Evolutionary conservation across 1,284 basidiomycete genomes (phyloP).

Genomic region (Puccinia novopanici): DNA sequence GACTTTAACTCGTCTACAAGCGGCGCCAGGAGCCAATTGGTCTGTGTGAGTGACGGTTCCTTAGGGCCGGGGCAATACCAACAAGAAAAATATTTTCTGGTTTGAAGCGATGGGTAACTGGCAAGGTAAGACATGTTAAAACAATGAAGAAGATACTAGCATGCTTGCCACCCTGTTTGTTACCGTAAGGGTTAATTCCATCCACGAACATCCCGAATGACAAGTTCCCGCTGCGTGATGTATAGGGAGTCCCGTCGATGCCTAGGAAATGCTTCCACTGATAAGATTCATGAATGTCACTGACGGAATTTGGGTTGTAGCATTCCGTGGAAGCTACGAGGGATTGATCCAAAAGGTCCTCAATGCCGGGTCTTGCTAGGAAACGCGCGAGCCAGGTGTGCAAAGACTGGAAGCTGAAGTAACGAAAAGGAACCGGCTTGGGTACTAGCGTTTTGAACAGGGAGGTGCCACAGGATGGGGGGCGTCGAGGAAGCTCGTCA

Average conservation of each 20-base stretch:
- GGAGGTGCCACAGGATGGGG: background rate
- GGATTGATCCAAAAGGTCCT: constrained; percentile 22
- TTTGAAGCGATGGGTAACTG: background rate
- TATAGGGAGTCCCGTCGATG: background rate
- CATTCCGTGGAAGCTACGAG: background rate
- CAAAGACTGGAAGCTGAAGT: background rate
- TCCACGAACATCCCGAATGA: constrained; percentile 32
- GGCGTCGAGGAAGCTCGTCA: background rate
- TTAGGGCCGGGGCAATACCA: constrained; percentile 24
- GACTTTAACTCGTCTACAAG: background rate
- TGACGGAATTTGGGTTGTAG: background rate
- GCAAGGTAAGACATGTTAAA: constrained; percentile 24
- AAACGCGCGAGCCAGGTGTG: background rate
- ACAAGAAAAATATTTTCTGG: constrained; percentile 29
- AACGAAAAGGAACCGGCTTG: background rate
- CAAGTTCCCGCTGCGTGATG: constrained; percentile 1
- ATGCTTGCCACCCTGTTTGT: constrained; percentile 21
- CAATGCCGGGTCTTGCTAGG: constrained; percentile 10
- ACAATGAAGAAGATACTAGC: constrained; percentile 31
- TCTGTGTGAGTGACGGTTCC: constrained; percentile 27
- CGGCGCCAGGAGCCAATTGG: constrained; percentile 17
- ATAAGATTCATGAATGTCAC: background rate
- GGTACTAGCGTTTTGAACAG: background rate
- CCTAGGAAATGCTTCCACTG: constrained; percentile 18
- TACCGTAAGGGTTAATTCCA: constrained; percentile 41